Evolutionary conservation across 106 monocot species (phyloP), one percentile per base, ranked within the genome.

Genomic region (Hemerocallis citrina): DNA sequence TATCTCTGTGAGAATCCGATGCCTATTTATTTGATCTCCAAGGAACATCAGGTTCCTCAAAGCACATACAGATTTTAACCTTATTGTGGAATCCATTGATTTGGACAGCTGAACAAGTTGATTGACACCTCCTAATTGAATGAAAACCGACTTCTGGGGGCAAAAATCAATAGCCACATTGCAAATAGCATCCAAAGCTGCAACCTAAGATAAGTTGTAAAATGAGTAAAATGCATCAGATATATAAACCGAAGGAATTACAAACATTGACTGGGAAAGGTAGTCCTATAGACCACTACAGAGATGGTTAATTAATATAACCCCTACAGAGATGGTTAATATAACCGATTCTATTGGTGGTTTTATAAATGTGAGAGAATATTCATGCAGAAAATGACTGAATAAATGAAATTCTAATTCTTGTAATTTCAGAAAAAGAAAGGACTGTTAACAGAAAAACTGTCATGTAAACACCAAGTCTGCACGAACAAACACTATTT

Each of bases 11-110:
- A 91, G 55, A 49, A 96, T 64, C 21, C 7, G 50, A 62, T 87
- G 78, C 70, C 78, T 84, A 45, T 45, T 47, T 65, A 39, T 65
- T 72, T 36, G 40, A 49, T 84, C 76, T 8, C 81, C 68, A 72
- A 86, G 73, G 61, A 90, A 96, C 74, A 79, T 74, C 39, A 96
- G 60, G 65, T 96, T 96, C 52, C 90, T 81, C 65, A 96, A 78
- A 79, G 86, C 95, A 42, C 74, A 81, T 11, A 87, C 64, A 51
- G 95, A 87, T 57, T 87, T 90, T 69, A 91, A 52, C 32, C 87
- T 80, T 60, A 96, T 47, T 31, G 7, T 43, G 34, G 77, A 64
- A 84, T 84, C 70, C 83, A 84, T 81, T 12, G 95, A 96, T 31
- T 74, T 86, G 30, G 90, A 75, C 36, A 96, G 66, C 40, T 73